Percentiles rank a stretch among this genome's conserved stretches.
These are phyloP conservation scores for Fusarium pseudoanthophilum DNA, from an alignment of 2,329 filamentous ascomycete species.

Conservation along the genomic window DNA sequence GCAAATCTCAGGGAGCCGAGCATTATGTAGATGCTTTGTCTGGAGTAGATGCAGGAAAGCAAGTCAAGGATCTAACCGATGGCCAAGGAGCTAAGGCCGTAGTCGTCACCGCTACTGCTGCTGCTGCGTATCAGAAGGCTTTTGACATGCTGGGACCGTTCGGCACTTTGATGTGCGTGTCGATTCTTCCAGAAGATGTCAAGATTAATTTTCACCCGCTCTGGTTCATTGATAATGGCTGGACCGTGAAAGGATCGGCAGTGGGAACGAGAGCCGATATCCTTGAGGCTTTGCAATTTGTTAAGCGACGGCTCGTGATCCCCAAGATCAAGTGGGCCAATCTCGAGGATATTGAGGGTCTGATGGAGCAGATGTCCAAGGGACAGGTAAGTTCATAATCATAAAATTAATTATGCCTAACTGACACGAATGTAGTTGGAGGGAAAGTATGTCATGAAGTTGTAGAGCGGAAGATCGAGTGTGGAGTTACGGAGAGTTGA, in stretches of 20 bases:
- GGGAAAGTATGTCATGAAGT: constrained; percentile 32
- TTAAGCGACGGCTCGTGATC: constrained; percentile 36
- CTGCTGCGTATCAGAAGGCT: constrained; percentile 49
- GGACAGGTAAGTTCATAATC: constrained; percentile 12
- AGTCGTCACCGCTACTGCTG: constrained; percentile 47
- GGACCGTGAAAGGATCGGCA: constrained; percentile 49
- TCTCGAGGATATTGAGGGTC: constrained; percentile 23
- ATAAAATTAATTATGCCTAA: accelerated
- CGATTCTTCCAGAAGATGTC: constrained; percentile 46
- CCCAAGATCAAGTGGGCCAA: constrained; percentile 26
- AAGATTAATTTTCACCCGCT: constrained; percentile 49
- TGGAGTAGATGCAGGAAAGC: constrained; percentile 6
- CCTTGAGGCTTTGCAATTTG: constrained; percentile 55
- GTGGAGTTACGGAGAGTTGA: background rate
- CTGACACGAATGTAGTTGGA: constrained; percentile 2
- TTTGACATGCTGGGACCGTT: constrained; percentile 46
- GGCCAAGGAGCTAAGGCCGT: constrained; percentile 41
- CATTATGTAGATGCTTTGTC: constrained; percentile 50
- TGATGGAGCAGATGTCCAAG: constrained; percentile 31
- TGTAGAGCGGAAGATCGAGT: background rate
- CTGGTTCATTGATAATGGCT: constrained; percentile 50
- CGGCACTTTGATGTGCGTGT: constrained; percentile 54
- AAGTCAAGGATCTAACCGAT: constrained; percentile 25
- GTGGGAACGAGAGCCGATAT: constrained; percentile 54
- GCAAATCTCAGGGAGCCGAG: constrained; percentile 50